Percentiles rank a stretch among this genome's conserved stretches.
These are phyloP conservation scores for Aureobasidium sp. DNA, from an alignment of 2,329 filamentous ascomycete genomes.

Conservation along the genomic window DNA sequence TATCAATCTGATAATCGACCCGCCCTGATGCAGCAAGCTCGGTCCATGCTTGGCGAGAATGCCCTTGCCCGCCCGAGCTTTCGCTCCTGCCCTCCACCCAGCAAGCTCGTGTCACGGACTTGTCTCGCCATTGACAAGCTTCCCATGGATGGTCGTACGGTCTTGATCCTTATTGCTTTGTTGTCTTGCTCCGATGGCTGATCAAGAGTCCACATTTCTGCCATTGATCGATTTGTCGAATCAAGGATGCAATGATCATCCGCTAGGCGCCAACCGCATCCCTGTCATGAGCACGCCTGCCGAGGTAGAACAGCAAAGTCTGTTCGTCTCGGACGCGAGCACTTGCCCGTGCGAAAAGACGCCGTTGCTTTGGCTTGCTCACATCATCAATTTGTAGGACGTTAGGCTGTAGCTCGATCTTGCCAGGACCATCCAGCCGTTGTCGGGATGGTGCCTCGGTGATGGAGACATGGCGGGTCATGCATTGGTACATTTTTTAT, in stretches of 20 bases:
- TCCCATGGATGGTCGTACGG: background rate
- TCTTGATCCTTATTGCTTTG: background rate
- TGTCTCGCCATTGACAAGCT: conserved; percentile 2
- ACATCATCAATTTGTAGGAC: background rate
- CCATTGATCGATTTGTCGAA: background rate
- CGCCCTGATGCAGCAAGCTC: background rate
- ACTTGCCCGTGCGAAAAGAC: background rate
- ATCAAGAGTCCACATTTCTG: background rate
- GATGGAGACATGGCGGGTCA: background rate
- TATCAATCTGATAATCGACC: conserved; percentile 13
- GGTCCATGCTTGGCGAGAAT: background rate
- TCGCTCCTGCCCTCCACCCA: background rate
- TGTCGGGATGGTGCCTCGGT: background rate
- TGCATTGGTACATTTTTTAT: conserved; percentile 12
- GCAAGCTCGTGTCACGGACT: background rate
- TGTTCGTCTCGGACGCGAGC: background rate
- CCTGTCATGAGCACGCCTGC: background rate
- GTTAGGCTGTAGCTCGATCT: background rate
- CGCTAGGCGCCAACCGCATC: background rate
- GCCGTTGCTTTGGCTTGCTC: background rate
- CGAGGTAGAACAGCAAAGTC: background rate
- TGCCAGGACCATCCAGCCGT: background rate
- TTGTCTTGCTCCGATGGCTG: background rate
- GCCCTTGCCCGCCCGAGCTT: background rate
- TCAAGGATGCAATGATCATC: background rate